Base-by-base conservation (phyloP, 2,329 filamentous ascomycete genomes). In the Alternaria sp. region DNA sequence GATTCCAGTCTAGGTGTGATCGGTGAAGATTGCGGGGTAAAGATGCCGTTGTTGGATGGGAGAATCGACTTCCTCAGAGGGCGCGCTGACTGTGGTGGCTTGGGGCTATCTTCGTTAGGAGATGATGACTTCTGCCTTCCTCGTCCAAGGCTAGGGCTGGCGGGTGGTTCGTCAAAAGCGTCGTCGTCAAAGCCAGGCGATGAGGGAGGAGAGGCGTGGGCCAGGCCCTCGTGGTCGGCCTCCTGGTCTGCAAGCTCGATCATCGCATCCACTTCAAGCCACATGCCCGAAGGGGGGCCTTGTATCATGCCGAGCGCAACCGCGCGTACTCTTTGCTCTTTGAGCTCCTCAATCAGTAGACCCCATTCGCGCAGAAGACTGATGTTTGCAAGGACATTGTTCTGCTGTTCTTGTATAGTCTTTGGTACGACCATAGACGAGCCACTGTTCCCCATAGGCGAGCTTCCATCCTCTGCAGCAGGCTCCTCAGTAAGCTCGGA, bases 221-320 rank as follows among this genome's bases (percentile, higher is more conserved):
- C 83, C 21, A 83, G 81, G 19, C 85, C 81, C 62, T 88, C 86
- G 25, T 89, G 86, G 57, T 89, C 87, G 50, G 87, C 86, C 69
- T 90, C 87, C 66, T 90, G 84, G 49, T 89, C 89, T 49, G 92
- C 93, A n/a, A 96, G 83, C 32, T 92, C 91, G 75, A 96, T 96
- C 80, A 96, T 94, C 13, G 91, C 92, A 77, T 96, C 91, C 1
- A 93, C 92, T 76, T 96, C 92, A 71, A 89, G 88, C 91, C 92
- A 96, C 50, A 92, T 83, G 12, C 83, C 81, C 12, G 85, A 84
- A 21, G 89, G 85, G 6, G 85, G 76, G 7, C 91, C 90, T 62
- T 86, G 81, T 15, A 88, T 79, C 74, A 95, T 86, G 44, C 89
- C 85, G 74, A 93, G 86, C 47, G 90, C 86, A 17, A 88, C 86